phyloP scores from a whole-genome alignment of 495 filamentous ascomycete genomes.

The Penicillium bialowiezense region DNA sequence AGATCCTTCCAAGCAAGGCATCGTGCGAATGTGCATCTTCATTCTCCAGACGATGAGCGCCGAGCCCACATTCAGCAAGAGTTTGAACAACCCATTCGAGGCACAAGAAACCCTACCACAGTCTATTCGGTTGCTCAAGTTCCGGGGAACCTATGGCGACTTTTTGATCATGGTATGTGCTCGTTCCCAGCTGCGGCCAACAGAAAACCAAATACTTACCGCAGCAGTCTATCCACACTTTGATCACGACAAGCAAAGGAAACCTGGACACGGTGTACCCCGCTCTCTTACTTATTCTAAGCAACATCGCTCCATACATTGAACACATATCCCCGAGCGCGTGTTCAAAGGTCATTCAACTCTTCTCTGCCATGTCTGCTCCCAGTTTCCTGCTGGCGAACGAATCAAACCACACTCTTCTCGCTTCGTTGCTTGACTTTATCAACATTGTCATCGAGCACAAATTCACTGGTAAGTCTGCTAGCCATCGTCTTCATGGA shows the following conservation, averaged over 20 bases:
- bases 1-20: constrained; percentile 84
- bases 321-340: constrained; percentile 71
- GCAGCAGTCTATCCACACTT: constrained; percentile 77
- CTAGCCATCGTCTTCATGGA: background rate
- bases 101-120: constrained; percentile 83
- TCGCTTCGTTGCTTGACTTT: constrained; percentile 81
- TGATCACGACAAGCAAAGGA: constrained; percentile 90
- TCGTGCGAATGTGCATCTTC: constrained; percentile 96
- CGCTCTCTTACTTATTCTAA: constrained; percentile 85
- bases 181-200: background rate
- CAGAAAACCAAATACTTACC: constrained; percentile 29
- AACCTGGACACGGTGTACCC: constrained; percentile 92
- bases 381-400: constrained; percentile 94
- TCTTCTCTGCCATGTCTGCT: constrained; percentile 92
- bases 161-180: constrained; percentile 76
- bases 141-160: constrained; percentile 89
- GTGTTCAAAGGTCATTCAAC: constrained; percentile 78
- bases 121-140: constrained; percentile 75
- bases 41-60: constrained; percentile 93
- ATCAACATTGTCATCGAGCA: constrained; percentile 93
- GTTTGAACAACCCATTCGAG: constrained; percentile 85
- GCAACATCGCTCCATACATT: constrained; percentile 84
- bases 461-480: constrained; percentile 71
- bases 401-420: constrained; percentile 81
- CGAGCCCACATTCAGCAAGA: constrained; percentile 85